Evolutionary conservation across 768 basidiomycete genomes (phyloP).

Genomic region (Pleurotus giganteus): DNA sequence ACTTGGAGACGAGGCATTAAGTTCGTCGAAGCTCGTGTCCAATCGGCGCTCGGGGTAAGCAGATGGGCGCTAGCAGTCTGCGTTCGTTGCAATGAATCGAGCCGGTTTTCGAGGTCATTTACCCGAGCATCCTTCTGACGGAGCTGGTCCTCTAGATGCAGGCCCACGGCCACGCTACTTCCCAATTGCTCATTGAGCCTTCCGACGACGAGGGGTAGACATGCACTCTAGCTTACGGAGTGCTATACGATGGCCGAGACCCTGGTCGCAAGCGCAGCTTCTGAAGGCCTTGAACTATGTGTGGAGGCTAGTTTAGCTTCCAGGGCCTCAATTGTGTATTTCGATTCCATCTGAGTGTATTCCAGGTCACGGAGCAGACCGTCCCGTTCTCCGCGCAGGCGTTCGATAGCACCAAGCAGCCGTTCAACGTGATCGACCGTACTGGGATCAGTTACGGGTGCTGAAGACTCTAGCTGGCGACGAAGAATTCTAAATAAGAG

Average conservation of each 20-base stretch:
- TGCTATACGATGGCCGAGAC: neutral
- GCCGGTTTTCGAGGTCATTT: neutral
- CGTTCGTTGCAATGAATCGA: neutral
- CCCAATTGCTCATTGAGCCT: slow-evolving; percentile 24
- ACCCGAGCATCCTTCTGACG: slow-evolving; percentile 7
- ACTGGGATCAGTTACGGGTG: slow-evolving; percentile 22
- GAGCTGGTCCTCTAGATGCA: neutral
- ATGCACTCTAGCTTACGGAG: neutral
- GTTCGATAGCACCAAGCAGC: slow-evolving; percentile 60
- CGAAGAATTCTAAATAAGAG: neutral
- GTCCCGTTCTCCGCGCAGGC: slow-evolving; percentile 67
- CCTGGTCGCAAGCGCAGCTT: neutral
- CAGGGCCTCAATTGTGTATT: slow-evolving; percentile 59
- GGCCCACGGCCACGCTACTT: neutral
- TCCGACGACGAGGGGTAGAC: slow-evolving; percentile 31
- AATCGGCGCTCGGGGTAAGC: slow-evolving; percentile 24
- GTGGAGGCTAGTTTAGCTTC: slow-evolving; percentile 49
- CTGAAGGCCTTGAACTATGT: neutral
- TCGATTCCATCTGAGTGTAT: slow-evolving; percentile 67
- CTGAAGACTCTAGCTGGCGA: neutral
- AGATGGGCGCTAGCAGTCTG: neutral
- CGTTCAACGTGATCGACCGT: slow-evolving; percentile 45
- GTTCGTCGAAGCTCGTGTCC: slow-evolving; percentile 27
- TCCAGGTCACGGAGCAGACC: slow-evolving; percentile 58
- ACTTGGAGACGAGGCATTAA: slow-evolving; percentile 32